Evolutionary conservation across 1,139 yeast species (phyloP).

Genomic region (Taphrina wiesneri): DNA sequence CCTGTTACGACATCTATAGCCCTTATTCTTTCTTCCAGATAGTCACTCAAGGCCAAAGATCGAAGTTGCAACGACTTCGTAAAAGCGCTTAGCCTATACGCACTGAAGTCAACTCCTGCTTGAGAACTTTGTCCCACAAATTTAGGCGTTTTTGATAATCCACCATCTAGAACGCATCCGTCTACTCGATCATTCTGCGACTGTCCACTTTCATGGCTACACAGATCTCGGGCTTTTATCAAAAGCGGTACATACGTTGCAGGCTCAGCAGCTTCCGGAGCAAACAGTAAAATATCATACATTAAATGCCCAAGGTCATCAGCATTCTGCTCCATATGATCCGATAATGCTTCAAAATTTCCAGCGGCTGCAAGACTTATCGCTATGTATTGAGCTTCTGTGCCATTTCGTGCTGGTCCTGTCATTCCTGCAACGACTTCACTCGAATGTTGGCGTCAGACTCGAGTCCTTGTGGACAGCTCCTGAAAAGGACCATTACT

Average conservation of each 20-base stretch:
- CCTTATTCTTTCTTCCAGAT: constrained; percentile 3
- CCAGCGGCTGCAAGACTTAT: constrained; percentile 1
- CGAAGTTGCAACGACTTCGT: neutral
- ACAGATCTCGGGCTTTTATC: neutral
- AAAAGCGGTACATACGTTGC: neutral
- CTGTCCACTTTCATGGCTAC: neutral
- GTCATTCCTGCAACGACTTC: neutral
- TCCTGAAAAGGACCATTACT: no score
- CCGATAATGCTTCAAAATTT: neutral
- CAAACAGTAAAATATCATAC: constrained; percentile 9
- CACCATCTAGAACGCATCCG: no score
- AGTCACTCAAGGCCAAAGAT: neutral
- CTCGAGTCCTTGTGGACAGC: no score
- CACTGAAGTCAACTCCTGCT: no score
- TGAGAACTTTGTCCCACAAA: no score
- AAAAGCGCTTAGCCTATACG: neutral
- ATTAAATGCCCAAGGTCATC: neutral
- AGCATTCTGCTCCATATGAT: neutral
- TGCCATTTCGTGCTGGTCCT: neutral
- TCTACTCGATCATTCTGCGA: neutral
- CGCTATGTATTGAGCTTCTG: constrained; percentile 5
- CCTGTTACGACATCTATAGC: constrained; percentile 2
- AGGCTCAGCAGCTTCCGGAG: constrained; percentile 12
- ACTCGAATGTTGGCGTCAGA: neutral
- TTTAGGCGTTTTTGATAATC: no score